These are phyloP conservation scores for Quercus tomentella DNA, from an alignment of 331 rosid species.

Conservation along the genomic window DNA sequence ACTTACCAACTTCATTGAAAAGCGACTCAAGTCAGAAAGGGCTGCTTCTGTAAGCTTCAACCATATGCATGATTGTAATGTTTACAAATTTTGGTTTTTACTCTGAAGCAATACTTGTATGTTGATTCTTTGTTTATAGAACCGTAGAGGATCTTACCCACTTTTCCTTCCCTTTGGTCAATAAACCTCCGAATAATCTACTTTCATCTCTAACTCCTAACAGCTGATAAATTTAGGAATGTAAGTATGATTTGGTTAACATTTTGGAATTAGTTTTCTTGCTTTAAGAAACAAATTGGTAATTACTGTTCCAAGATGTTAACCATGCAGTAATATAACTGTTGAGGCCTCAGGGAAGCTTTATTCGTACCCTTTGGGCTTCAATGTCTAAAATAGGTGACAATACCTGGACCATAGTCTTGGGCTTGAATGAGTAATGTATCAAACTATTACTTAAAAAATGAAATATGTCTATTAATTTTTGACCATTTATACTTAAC, in stretches of 20 bases:
- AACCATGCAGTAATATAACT: not conserved
- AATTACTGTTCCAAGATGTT: not conserved
- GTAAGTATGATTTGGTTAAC: not conserved
- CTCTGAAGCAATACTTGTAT: conserved; percentile 10
- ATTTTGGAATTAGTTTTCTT: not conserved
- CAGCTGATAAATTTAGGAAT: not conserved
- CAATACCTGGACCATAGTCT: not conserved
- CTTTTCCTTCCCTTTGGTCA: not conserved
- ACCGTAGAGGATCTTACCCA: not conserved
- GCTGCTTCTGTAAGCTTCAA: conserved; percentile 91
- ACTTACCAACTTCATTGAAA: conserved; percentile 83
- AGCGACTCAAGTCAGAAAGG: conserved; percentile 92
- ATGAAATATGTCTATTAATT: not conserved
- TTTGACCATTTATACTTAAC: not conserved
- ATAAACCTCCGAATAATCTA: not conserved
- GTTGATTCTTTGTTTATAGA: conserved; percentile 8
- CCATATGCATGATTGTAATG: conserved; percentile 15
- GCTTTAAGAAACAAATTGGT: not conserved
- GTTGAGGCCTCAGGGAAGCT: not conserved
- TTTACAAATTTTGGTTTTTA: conserved; percentile 7
- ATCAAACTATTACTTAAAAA: not conserved
- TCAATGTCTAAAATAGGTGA: not conserved
- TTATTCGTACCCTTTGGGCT: not conserved
- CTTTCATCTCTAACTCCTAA: not conserved
- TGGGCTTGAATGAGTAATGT: not conserved